phyloP scores from a whole-genome alignment of 2,329 filamentous ascomycete genomes.

The Aspergillus ruber region DNA sequence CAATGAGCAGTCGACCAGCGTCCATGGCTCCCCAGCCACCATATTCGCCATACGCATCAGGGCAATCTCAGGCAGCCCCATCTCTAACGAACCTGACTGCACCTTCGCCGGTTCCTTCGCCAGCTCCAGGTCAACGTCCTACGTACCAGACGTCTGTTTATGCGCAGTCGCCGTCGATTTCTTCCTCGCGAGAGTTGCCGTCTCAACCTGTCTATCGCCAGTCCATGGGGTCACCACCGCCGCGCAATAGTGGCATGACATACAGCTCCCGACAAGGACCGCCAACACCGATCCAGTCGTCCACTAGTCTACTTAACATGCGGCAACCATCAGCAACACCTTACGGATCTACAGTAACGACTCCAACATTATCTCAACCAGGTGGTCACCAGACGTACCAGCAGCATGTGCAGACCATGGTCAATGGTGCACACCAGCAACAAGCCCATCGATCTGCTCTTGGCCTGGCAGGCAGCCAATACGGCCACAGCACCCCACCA shows the following conservation, averaged over 20 bases:
- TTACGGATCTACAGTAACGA: slow-evolving; percentile 20
- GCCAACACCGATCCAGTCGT: slow-evolving; percentile 25
- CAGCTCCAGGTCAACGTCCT: slow-evolving; percentile 23
- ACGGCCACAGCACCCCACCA: slow-evolving; percentile 30
- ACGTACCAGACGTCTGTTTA: slow-evolving; percentile 24
- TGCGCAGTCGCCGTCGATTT: slow-evolving; percentile 20
- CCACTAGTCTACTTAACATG: slow-evolving; percentile 22
- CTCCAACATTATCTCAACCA: slow-evolving; percentile 14
- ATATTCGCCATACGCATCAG: slow-evolving; percentile 23
- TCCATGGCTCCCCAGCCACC: slow-evolving; percentile 20
- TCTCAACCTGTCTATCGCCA: slow-evolving; percentile 20
- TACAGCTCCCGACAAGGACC: slow-evolving; percentile 29
- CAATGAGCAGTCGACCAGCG: slow-evolving; percentile 14
- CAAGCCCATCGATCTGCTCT: slow-evolving; percentile 28
- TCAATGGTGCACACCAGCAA: slow-evolving; percentile 30
- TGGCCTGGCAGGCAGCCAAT: slow-evolving; percentile 22
- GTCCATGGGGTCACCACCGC: slow-evolving; percentile 24
- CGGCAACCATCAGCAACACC: slow-evolving; percentile 22
- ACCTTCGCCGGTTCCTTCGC: slow-evolving; percentile 29
- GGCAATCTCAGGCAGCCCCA: slow-evolving; percentile 17
- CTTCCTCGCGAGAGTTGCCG: slow-evolving; percentile 26
- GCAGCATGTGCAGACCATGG: slow-evolving; percentile 33
- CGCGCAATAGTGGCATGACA: slow-evolving; percentile 20
- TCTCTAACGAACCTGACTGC: slow-evolving; percentile 21
- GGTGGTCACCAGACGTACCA: slow-evolving; percentile 27